These are phyloP conservation scores for Sporothrix humicola DNA, from an alignment of 2,329 filamentous ascomycete species.

Conservation along the genomic window DNA sequence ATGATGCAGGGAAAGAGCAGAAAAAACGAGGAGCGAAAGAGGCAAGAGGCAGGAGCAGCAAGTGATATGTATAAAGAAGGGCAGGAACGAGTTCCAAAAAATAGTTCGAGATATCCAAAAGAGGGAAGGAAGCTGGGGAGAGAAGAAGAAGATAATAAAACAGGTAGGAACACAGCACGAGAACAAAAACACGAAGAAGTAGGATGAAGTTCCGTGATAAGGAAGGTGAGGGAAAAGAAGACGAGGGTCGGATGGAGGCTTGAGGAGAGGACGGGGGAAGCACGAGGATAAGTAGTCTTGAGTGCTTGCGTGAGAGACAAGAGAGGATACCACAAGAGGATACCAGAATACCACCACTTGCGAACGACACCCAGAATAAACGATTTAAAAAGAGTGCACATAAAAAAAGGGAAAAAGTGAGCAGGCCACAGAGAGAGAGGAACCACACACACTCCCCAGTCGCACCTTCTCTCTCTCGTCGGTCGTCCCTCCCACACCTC, in stretches of 20 bases:
- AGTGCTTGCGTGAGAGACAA: slow-evolving; percentile 35
- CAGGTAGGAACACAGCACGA: slow-evolving; percentile 35
- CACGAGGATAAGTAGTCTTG: slow-evolving; percentile 54
- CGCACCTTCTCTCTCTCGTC: slow-evolving; percentile 23
- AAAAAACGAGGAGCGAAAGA: slow-evolving; percentile 25
- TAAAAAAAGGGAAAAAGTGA: slow-evolving; percentile 29
- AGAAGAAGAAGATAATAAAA: slow-evolving; percentile 41
- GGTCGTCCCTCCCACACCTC: slow-evolving; percentile 45
- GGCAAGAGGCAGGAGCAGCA: slow-evolving; percentile 29
- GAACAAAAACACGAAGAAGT: slow-evolving; percentile 53
- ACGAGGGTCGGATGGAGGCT: slow-evolving; percentile 47
- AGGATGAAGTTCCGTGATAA: slow-evolving; percentile 56
- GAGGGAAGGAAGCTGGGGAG: slow-evolving; percentile 38
- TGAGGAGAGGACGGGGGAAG: slow-evolving; percentile 42
- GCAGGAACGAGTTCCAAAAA: slow-evolving; percentile 52
- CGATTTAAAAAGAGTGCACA: slow-evolving; percentile 6
- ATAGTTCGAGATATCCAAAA: slow-evolving; percentile 52
- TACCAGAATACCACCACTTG: slow-evolving; percentile 12
- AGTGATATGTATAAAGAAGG: slow-evolving; percentile 49
- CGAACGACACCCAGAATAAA: slow-evolving; percentile 18
- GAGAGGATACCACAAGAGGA: slow-evolving; percentile 31
- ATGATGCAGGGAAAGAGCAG: slow-evolving; percentile 19
- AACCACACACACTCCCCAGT: slow-evolving; percentile 28
- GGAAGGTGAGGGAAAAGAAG: slow-evolving; percentile 37
- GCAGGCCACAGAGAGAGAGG: slow-evolving; percentile 25